Percentiles rank a stretch among this genome's conserved stretches.
These are phyloP conservation scores for Elsinoe fawcettii DNA, from an alignment of 2,329 filamentous ascomycete genomes.

Conservation along the genomic window DNA sequence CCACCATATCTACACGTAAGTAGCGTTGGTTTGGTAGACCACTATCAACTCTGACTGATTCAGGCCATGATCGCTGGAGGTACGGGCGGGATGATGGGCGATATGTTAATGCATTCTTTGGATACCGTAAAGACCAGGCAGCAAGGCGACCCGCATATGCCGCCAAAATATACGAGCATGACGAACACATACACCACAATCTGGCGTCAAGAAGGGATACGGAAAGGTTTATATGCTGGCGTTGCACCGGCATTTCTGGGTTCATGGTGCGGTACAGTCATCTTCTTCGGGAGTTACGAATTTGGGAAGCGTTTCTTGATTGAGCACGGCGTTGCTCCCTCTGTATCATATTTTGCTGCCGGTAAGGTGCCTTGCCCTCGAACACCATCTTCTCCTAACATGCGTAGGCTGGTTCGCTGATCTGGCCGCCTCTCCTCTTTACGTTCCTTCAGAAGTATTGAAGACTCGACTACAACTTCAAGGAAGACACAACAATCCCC, in stretches of 20 bases:
- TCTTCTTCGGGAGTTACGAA: conserved; percentile 96
- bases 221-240: conserved; percentile 84
- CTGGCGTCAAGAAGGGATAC: conserved; percentile 80
- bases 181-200: conserved; percentile 89
- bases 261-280: conserved; percentile 85
- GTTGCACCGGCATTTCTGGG: conserved; percentile 84
- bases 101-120: conserved; percentile 97
- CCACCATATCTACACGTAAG: conserved; percentile 43
- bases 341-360: conserved; percentile 76
- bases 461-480: conserved; percentile 96
- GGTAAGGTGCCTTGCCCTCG: conserved; percentile 50
- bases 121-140: conserved; percentile 98
- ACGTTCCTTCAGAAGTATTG: conserved; percentile 93
- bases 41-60: not conserved
- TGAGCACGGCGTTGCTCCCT: conserved; percentile 72
- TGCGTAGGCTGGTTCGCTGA: conserved; percentile 78
- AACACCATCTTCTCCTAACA: not conserved
- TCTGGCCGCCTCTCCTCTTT: conserved; percentile 81
- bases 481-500: conserved; percentile 89
- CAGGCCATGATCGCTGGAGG: conserved; percentile 94
- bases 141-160: conserved; percentile 88
- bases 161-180: conserved; percentile 85
- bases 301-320: conserved; percentile 86
- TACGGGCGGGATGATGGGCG: conserved; percentile 82
- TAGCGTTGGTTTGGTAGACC: not conserved